These are phyloP conservation scores for Eurotiales sp. DNA, from an alignment of 2,329 filamentous ascomycete genomes.

Conservation along the genomic window DNA sequence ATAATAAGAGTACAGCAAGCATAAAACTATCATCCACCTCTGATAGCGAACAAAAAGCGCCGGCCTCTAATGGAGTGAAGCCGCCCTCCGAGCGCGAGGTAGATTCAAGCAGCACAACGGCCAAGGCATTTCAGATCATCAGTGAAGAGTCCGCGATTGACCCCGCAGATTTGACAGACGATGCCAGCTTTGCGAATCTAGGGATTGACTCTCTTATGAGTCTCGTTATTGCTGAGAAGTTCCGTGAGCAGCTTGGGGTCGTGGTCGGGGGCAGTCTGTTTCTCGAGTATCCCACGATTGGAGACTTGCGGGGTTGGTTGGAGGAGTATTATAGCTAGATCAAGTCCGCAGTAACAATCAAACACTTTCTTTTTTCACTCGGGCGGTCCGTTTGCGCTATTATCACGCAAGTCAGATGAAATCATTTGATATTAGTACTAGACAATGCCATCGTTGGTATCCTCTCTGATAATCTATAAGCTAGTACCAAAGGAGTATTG, in stretches of 20 bases:
- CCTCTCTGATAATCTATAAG: no score
- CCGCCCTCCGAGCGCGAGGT: background rate
- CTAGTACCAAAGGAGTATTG: no score
- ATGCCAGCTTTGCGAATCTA: slow-evolving; percentile 18
- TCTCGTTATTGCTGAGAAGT: slow-evolving; percentile 27
- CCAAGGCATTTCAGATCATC: background rate
- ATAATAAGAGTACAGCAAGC: no score
- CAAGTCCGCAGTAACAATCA: no score
- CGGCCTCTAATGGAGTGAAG: no score
- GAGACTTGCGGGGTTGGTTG: background rate
- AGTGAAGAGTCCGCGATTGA: background rate
- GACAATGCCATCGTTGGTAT: no score
- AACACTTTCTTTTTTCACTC: no score
- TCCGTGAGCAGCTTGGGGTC: slow-evolving; percentile 24
- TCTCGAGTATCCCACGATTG: slow-evolving; percentile 5
- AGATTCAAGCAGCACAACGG: background rate
- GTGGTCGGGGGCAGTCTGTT: slow-evolving; percentile 18
- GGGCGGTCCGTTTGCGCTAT: no score
- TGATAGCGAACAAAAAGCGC: no score
- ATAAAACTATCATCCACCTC: no score
- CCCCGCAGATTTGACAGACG: slow-evolving; percentile 5
- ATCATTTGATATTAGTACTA: no score
- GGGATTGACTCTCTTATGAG: slow-evolving; percentile 33
- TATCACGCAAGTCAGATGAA: no score
- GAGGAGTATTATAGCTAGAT: background rate